phyloP scores from a whole-genome alignment of 768 basidiomycete genomes.

The Hygrophorus pudorinus region DNA sequence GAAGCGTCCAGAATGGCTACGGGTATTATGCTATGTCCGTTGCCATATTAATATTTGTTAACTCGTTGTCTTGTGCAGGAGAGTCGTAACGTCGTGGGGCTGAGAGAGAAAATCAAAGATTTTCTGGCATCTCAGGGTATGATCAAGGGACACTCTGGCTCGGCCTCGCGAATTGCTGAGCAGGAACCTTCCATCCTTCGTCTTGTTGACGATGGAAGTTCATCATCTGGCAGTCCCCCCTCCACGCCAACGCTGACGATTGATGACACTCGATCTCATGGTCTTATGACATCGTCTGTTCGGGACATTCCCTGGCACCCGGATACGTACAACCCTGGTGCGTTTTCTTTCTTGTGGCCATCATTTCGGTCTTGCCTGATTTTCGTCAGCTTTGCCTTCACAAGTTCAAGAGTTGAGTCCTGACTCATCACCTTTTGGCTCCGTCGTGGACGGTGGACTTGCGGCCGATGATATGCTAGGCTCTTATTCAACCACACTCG shows the following conservation, averaged over 20 bases:
- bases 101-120: conserved; percentile 70
- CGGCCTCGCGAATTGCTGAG: conserved; percentile 48
- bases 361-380: background rate
- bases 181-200: conserved; percentile 48
- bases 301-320: conserved; percentile 11
- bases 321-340: conserved; percentile 4
- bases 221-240: conserved; percentile 31
- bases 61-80: conserved; percentile 41
- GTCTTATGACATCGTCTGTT: conserved; percentile 12
- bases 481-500: background rate
- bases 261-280: conserved; percentile 8
- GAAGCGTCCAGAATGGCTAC: conserved; percentile 78
- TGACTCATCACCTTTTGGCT: background rate
- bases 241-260: conserved; percentile 19
- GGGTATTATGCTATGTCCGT: conserved; percentile 37
- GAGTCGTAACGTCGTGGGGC: conserved; percentile 51
- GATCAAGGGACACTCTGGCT: conserved; percentile 81
- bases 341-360: conserved; percentile 2
- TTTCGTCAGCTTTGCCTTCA: background rate
- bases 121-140: conserved; percentile 77
- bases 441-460: too few relatives aligned
- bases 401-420: conserved; percentile 6
- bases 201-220: conserved; percentile 32
- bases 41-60: background rate
- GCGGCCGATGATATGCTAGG: too few relatives aligned